phyloP scores from a whole-genome alignment of 768 basidiomycete species.

The Mycena filopes region DNA sequence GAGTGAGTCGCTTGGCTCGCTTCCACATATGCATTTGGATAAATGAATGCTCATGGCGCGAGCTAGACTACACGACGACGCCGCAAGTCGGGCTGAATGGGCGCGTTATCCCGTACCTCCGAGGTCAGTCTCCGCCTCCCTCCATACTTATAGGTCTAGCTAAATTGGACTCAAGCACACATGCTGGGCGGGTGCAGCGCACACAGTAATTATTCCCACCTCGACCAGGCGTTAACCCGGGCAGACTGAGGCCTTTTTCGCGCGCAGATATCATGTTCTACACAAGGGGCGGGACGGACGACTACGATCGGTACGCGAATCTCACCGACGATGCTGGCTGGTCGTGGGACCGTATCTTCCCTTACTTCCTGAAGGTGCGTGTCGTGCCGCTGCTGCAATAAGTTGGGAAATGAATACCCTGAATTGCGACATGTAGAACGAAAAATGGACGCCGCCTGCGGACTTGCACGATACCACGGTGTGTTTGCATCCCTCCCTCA shows the following conservation, averaged over 20 bases:
- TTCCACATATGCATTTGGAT: not conserved
- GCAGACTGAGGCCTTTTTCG: too few relatives aligned
- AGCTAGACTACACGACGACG: not conserved
- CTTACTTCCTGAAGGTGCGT: not conserved
- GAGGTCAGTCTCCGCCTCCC: too few relatives aligned
- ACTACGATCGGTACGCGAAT: not conserved
- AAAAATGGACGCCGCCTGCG: not conserved
- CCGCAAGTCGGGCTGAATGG: not conserved
- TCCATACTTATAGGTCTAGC: too few relatives aligned
- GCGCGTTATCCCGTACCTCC: not conserved
- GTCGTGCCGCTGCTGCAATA: too few relatives aligned
- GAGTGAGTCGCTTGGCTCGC: not conserved
- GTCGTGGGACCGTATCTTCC: not conserved
- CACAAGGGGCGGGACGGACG: not conserved
- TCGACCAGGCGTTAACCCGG: too few relatives aligned
- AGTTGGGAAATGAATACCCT: too few relatives aligned
- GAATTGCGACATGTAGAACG: not conserved
- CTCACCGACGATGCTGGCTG: not conserved
- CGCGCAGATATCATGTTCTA: not conserved
- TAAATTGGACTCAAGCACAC: not conserved
- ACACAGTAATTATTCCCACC: not conserved
- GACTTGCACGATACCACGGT: not conserved
- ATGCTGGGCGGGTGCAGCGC: not conserved
- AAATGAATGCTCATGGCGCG: not conserved
- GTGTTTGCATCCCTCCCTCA: not conserved